These are phyloP conservation scores for Rhizoclosmatium globosum DNA, from an alignment of 192 early-diverging fungal genomes.

Conservation along the genomic window DNA sequence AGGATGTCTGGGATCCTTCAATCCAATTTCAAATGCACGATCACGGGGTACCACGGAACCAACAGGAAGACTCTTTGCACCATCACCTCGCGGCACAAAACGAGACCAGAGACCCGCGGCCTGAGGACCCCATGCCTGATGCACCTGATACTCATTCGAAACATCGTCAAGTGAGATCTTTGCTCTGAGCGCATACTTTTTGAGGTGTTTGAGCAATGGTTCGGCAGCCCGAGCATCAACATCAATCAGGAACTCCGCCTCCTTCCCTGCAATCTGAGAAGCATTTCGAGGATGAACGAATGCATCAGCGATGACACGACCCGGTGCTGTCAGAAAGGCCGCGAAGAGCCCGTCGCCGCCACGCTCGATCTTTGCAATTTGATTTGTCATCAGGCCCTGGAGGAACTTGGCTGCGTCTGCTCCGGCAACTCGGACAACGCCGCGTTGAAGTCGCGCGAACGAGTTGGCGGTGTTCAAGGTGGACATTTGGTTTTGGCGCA, in stretches of 20 bases:
- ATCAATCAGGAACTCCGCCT: constrained; percentile 79
- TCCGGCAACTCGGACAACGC: constrained; percentile 58
- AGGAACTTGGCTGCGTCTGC: constrained; percentile 82
- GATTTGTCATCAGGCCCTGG: constrained; percentile 91
- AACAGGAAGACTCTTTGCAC: constrained; percentile 23
- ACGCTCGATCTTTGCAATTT: constrained; percentile 74
- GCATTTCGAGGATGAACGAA: constrained; percentile 83
- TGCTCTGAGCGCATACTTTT: constrained; percentile 80
- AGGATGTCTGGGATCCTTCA: constrained; percentile 61
- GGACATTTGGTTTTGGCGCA: no score
- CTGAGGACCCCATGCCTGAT: constrained; percentile 78
- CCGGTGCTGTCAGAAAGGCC: constrained; percentile 85
- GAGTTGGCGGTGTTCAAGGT: background rate
- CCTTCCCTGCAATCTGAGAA: constrained; percentile 51
- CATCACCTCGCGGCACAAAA: background rate
- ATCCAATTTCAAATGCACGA: constrained; percentile 43
- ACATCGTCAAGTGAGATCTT: constrained; percentile 77
- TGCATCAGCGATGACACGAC: constrained; percentile 87
- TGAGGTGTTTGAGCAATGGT: constrained; percentile 70
- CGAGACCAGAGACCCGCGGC: constrained; percentile 38
- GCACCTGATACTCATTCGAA: constrained; percentile 68
- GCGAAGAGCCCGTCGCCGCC: constrained; percentile 82
- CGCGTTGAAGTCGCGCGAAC: constrained; percentile 13
- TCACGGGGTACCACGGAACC: constrained; percentile 44
- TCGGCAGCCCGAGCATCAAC: constrained; percentile 65